These are phyloP conservation scores for Globisporangium cylindrosporum DNA, from an alignment of 352 stramenopile species.

Conservation along the genomic window DNA sequence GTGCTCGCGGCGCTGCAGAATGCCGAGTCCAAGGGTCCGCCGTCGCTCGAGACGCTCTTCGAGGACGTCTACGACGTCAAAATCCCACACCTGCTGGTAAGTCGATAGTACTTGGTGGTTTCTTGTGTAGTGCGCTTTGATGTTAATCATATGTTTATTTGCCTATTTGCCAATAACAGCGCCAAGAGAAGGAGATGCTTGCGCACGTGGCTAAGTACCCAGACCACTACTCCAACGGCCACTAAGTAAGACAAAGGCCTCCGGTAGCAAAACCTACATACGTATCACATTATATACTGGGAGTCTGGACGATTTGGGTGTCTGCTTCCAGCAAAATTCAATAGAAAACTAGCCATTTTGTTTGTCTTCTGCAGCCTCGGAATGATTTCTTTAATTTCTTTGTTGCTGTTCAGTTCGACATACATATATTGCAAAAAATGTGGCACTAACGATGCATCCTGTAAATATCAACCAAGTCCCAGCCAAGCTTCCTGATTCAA, in stretches of 20 bases:
- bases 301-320: no score
- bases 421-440: not conserved
- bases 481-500: not conserved
- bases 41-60: constrained; percentile 92
- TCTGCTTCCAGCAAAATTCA: constrained; percentile 1
- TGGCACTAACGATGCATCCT: not conserved
- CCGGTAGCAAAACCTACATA: not conserved
- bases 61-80: constrained; percentile 97
- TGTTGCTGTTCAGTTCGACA: not conserved
- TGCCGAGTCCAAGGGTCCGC: constrained; percentile 90
- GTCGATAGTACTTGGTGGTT: constrained; percentile 1
- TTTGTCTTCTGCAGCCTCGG: not conserved
- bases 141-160: not conserved
- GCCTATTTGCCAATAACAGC: constrained; percentile 26
- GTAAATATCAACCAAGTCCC: not conserved
- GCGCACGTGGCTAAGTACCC: constrained; percentile 93
- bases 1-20: constrained; percentile 80
- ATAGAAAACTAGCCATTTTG: constrained; percentile 8
- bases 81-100: constrained; percentile 87
- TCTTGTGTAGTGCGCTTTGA: no score
- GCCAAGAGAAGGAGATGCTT: constrained; percentile 92
- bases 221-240: constrained; percentile 76
- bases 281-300: no score
- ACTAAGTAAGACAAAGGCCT: constrained; percentile 23
- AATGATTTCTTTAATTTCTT: not conserved